Conservation (phyloP, 345 rosid genomes). For the Hibiscus syriacus region DNA sequence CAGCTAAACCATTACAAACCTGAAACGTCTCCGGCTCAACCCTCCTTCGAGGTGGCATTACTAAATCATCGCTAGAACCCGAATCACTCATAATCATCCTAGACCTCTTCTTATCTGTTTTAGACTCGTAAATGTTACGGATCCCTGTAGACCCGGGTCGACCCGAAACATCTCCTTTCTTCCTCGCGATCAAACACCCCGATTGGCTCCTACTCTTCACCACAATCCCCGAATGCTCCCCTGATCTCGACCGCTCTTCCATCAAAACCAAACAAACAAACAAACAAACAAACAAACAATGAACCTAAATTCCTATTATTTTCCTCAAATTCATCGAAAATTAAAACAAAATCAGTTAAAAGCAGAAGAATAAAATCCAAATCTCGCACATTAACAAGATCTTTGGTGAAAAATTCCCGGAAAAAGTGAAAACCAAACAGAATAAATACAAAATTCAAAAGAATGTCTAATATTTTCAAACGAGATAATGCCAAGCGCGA, state of each 20-base stretch:
- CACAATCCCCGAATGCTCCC: constrained; percentile 49
- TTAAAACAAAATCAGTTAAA: constrained; percentile 11
- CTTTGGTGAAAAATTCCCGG: constrained; percentile 27
- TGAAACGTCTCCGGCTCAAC: constrained; percentile 36
- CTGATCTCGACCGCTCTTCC: constrained; percentile 75
- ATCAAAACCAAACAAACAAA: constrained; percentile 27
- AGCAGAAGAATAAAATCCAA: constrained; percentile 14
- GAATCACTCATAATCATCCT: constrained; percentile 60
- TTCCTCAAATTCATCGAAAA: constrained; percentile 22
- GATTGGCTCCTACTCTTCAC: constrained; percentile 66
- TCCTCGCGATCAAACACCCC: constrained; percentile 81
- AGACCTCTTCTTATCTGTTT: constrained; percentile 55
- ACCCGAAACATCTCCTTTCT: constrained; percentile 49
- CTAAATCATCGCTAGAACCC: constrained; percentile 67
- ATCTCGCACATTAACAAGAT: constrained; percentile 50
- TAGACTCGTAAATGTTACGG: constrained; percentile 28
- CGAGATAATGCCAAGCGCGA: neutral
- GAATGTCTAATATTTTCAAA: neutral
- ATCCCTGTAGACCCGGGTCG: constrained; percentile 38
- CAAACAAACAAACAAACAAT: no score
- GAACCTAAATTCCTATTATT: constrained; percentile 18
- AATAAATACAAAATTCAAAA: neutral
- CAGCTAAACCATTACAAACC: constrained; percentile 41
- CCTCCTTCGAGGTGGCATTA: constrained; percentile 38
- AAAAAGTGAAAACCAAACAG: neutral